Base-by-base conservation (phyloP, 495 filamentous ascomycete genomes). In the Hypoxylon crocopeplum region DNA sequence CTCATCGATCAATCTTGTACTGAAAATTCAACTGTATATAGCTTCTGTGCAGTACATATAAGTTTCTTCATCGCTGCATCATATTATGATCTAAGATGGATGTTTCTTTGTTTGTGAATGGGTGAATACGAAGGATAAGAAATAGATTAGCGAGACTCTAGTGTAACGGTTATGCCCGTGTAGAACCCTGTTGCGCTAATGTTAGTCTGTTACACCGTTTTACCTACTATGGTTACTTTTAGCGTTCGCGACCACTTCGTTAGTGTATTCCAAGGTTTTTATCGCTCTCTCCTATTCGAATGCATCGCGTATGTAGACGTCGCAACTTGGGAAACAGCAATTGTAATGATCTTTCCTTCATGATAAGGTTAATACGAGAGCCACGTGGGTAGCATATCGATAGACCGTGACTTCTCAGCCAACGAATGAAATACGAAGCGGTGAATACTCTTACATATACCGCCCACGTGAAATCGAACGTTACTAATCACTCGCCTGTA, bases 21-120 rank as follows among this genome's bases (percentile, higher is more conserved):
- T 53, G 37, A 49, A 49, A 27, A 64, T 66, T 64, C 47, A 50
- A 68, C 27, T 70, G 68, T 68, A 70, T 67, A 70, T 70, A 70
- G 61, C 54, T 58, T 67, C 52, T 45, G 56, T 42, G 37, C 54
- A 67, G 54, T 67, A 59, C 56, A 65, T 67, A 70, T 19, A 38
- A 38, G 15, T 38, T 38, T 38, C n/a, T 10, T 34, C n/a, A 13
- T 10, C 32, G 32, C 15, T 38, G 24, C 24, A n/a, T n/a, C n/a
- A n/a, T n/a, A n/a, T n/a, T n/a, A n/a, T n/a, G n/a, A n/a, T n/a
- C n/a, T n/a, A n/a, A n/a, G n/a, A n/a, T n/a, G n/a, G n/a, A n/a
- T n/a, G n/a, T n/a, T n/a, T n/a, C n/a, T n/a, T n/a, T n/a, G n/a
- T n/a, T n/a, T n/a, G n/a, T n/a, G n/a, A n/a, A n/a, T n/a, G n/a